A percentile compares a stretch with the other conserved stretches of the same genome.
Evolutionary conservation across 805 yeast genomes (phyloP).

Genomic region (Saturnispora zaruensis): DNA sequence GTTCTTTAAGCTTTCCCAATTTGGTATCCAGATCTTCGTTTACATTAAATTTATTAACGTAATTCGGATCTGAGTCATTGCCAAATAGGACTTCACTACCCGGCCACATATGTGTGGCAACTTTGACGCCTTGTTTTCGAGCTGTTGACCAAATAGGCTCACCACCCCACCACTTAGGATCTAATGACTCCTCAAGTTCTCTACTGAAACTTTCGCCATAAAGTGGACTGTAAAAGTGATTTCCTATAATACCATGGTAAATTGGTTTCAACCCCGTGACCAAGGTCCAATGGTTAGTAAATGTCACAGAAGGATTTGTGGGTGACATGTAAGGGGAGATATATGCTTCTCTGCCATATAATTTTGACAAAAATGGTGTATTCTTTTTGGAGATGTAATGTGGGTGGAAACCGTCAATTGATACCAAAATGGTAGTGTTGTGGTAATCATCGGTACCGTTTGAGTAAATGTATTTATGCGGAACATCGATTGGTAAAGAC

Average conservation of each 20-base stretch:
- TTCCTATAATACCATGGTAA: conserved; percentile 82
- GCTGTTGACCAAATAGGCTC: conserved; percentile 87
- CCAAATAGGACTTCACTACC: conserved; percentile 70
- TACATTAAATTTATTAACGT: conserved; percentile 57
- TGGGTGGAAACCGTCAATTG: conserved; percentile 89
- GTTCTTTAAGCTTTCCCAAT: conserved; percentile 45
- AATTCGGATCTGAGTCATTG: conserved; percentile 37
- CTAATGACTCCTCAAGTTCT: conserved; percentile 42
- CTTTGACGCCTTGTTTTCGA: conserved; percentile 43
- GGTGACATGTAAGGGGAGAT: conserved; percentile 84
- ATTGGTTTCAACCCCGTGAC: conserved; percentile 81
- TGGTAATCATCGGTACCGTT: conserved; percentile 65
- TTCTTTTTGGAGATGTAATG: conserved; percentile 57
- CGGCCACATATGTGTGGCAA: conserved; percentile 96
- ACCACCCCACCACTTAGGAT: conserved; percentile 77
- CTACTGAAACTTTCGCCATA: conserved; percentile 51
- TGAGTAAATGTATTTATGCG: conserved; percentile 23
- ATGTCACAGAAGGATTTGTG: conserved; percentile 80
- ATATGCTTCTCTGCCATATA: conserved; percentile 42
- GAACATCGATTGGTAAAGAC: not conserved
- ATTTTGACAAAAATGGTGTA: conserved; percentile 64
- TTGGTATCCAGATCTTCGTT: conserved; percentile 53
- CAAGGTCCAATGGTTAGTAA: conserved; percentile 88
- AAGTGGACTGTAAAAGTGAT: conserved; percentile 62
- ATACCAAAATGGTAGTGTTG: conserved; percentile 74